A percentile compares a stretch with the other conserved stretches of the same genome.
These are phyloP conservation scores for Cnidoscolus chayamansa DNA, from an alignment of 441 rosid species.

Conservation along the genomic window DNA sequence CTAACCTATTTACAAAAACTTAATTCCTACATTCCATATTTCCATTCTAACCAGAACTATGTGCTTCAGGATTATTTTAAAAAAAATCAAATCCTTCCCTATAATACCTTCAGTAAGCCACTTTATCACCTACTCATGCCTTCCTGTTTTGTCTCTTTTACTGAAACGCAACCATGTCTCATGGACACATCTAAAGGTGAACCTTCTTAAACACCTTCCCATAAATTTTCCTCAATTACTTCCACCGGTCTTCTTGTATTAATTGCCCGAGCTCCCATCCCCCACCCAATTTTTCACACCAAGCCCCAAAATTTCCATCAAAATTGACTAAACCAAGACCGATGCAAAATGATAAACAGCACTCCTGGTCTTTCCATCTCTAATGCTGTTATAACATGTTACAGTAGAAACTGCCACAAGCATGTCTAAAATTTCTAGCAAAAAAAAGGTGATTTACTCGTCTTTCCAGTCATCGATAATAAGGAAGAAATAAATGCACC, in stretches of 20 bases:
- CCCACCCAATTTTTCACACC: neutral
- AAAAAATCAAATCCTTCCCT: neutral
- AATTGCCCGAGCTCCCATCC: neutral
- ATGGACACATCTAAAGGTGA: neutral
- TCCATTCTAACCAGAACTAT: neutral
- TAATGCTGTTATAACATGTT: neutral
- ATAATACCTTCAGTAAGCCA: neutral
- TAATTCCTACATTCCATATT: neutral
- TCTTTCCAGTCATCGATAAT: neutral
- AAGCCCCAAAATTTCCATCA: neutral
- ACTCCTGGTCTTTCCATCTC: neutral
- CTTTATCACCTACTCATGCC: neutral
- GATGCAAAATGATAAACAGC: neutral
- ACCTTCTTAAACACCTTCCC: neutral
- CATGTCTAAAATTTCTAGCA: neutral
- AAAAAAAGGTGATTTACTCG: constrained; percentile 1
- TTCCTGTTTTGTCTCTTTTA: neutral
- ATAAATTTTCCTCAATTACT: neutral
- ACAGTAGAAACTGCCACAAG: constrained; percentile 10
- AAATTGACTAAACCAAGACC: neutral
- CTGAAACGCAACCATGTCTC: neutral
- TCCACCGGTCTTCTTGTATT: neutral
- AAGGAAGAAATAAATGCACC: neutral
- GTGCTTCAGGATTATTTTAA: neutral
- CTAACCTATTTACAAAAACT: neutral